Conservation (phyloP, 768 basidiomycete genomes). For the Lyophyllum decastes region DNA sequence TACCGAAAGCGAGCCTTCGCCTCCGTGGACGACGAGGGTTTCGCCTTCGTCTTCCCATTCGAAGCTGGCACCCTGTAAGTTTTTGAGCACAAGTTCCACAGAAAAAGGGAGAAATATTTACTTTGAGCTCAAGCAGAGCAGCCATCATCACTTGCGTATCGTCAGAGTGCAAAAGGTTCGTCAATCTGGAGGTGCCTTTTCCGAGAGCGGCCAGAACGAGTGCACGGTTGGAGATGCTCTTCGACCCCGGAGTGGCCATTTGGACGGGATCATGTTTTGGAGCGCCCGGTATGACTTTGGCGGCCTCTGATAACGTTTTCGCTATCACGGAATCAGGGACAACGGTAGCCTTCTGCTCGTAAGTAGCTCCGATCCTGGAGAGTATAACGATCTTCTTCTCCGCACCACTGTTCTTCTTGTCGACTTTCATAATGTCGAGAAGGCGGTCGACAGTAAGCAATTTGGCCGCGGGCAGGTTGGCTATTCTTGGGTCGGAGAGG, state of each 20-base stretch:
- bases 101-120: slow-evolving; percentile 26
- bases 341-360: slow-evolving; percentile 88
- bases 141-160: slow-evolving; percentile 99
- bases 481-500: slow-evolving; percentile 75
- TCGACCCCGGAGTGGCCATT: slow-evolving; percentile 94
- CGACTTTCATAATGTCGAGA: slow-evolving; percentile 91
- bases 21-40: slow-evolving; percentile 90
- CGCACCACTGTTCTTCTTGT: slow-evolving; percentile 95
- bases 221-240: slow-evolving; percentile 95
- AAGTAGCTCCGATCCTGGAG: slow-evolving; percentile 86
- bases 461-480: slow-evolving; percentile 67
- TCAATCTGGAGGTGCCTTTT: slow-evolving; percentile 83
- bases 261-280: slow-evolving; percentile 59
- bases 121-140: slow-evolving; percentile 86
- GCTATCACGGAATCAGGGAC: slow-evolving; percentile 81
- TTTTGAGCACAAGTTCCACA: slow-evolving; percentile 1
- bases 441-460: slow-evolving; percentile 78
- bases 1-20: slow-evolving; percentile 74
- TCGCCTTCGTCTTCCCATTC: slow-evolving; percentile 97
- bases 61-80: slow-evolving; percentile 80
- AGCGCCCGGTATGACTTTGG: slow-evolving; percentile 67
- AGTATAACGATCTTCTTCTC: slow-evolving; percentile 95
- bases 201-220: slow-evolving; percentile 92
- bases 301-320: slow-evolving; percentile 81
- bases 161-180: slow-evolving; percentile 93